Evolutionary conservation across 768 basidiomycete species (phyloP), one percentile per base, ranked within the genome.

Genomic region (Phaeotremella skinneri): DNA sequence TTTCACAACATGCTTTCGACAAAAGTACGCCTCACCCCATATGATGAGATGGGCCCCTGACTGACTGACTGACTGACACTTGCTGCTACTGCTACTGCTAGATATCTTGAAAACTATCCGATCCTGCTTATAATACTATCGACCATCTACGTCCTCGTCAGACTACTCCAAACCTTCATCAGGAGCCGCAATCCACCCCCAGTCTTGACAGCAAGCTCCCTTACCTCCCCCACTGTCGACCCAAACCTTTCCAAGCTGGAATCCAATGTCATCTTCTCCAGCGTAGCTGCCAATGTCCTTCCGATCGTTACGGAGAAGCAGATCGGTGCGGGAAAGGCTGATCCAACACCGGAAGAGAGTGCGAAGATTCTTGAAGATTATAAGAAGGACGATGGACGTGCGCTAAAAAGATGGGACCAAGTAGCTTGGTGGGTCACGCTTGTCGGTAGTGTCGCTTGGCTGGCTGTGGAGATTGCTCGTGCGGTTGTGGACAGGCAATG

Each of bases 161-260:
- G 49, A 29, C 39, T 31, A 39, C 9, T 61, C n/a, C 42, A 25
- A 20, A 37, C 43, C 23, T 14, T 57, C 11, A 34, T 57, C 25
- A 26, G 9, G 2, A 20, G 23, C 17, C 27, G 11, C 16, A 48
- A 32, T 23, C 39, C 2, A 5, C 47, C 21, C 53, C 31, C 25
- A 25, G 23, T 5, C 2, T 13, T 69, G 20, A 55, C 65, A 2
- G 4, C 64, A 26, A 49, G 53, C 1, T 50, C 55, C 27, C 60
- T 70, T 20, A 58, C 63, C n/a, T 69, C 67, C 0, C 64, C 65
- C 4, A 45, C 47, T 21, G 59, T 59, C 7, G 55, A 66, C 34
- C 49, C 56, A 7, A 62, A 70, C 51, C 64, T 73, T 2, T 50
- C 65, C 23, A 58, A 51, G 14, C 58, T 73, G n/a, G 72, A 73